phyloP scores from a whole-genome alignment of 495 filamentous ascomycete genomes.

The Podospora pseudocomata region DNA sequence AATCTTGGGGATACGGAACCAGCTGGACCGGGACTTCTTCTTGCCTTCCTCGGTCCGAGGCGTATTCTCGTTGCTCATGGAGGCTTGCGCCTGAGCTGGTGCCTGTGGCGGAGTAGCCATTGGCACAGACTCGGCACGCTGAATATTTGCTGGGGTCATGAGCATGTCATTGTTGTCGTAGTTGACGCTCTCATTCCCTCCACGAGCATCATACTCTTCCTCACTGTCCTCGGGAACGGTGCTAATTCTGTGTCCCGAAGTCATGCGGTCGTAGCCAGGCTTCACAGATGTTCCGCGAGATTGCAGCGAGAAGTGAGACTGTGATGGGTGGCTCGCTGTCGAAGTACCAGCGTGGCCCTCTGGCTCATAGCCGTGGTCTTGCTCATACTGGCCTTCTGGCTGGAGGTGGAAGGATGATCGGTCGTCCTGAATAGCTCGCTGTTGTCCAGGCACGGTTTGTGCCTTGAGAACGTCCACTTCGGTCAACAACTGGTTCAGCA shows the following conservation, averaged over 20 bases:
- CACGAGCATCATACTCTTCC: constrained; percentile 58
- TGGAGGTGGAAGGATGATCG: constrained; percentile 55
- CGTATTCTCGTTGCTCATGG: constrained; percentile 43
- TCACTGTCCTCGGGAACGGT: constrained; percentile 81
- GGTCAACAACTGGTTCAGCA: constrained; percentile 85
- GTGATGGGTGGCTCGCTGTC: constrained; percentile 62
- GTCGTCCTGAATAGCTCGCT: constrained; percentile 36
- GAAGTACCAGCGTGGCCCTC: constrained; percentile 75
- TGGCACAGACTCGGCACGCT: constrained; percentile 60
- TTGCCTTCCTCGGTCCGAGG: constrained; percentile 64
- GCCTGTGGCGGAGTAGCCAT: constrained; percentile 69
- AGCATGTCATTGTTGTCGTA: constrained; percentile 48
- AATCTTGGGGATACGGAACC: constrained; percentile 87
- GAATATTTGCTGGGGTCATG: constrained; percentile 45
- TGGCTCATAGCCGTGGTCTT: constrained; percentile 72
- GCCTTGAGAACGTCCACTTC: constrained; percentile 88
- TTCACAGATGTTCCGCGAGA: constrained; percentile 59
- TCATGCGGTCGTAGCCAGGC: constrained; percentile 60
- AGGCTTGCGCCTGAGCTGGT: constrained; percentile 31
- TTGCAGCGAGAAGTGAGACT: constrained; percentile 69
- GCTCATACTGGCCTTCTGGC: constrained; percentile 54
- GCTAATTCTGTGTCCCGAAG: constrained; percentile 75
- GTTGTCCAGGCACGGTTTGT: constrained; percentile 43
- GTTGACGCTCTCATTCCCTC: constrained; percentile 40
- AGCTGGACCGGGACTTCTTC: constrained; percentile 91